phyloP scores from a whole-genome alignment of 257 asterid species.

The Fraxinus quadrangulata region DNA sequence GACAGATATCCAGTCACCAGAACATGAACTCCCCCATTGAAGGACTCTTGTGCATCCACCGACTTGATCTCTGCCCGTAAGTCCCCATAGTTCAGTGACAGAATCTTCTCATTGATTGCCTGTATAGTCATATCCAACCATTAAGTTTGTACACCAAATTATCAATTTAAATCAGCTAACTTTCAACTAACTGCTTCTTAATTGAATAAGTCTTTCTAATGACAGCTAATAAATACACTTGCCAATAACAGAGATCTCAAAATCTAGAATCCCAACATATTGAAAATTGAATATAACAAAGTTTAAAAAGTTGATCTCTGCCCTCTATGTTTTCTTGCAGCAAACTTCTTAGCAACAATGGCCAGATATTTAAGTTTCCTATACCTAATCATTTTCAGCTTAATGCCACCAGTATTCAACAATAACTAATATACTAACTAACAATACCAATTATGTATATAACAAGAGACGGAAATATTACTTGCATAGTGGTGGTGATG shows the following conservation, averaged over 20 bases:
- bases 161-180: slow-evolving; percentile 5
- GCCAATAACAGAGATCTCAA: background rate
- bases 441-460: background rate
- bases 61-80: slow-evolving; percentile 74
- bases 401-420: background rate
- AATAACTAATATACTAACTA: background rate
- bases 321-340: background rate
- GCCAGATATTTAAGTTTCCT: background rate
- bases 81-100: slow-evolving; percentile 68
- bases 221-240: background rate
- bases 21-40: slow-evolving; percentile 74
- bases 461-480: slow-evolving; percentile 36
- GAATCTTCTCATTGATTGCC: slow-evolving; percentile 83
- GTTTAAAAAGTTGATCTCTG: background rate
- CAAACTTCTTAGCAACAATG: background rate
- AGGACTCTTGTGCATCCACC: slow-evolving; percentile 83
- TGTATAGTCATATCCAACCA: slow-evolving; percentile 34
- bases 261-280: slow-evolving; percentile 13
- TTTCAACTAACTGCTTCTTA: slow-evolving; percentile 12
- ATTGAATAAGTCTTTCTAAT: background rate
- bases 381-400: slow-evolving; percentile 5
- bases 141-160: background rate
- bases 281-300: slow-evolving; percentile 11
- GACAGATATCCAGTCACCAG: slow-evolving; percentile 85
- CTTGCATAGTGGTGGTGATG: slow-evolving; percentile 81